A percentile compares a stretch with the other conserved stretches of the same genome.
Conservation (phyloP, 1,139 yeast species). For the Geotrichum candidum region DNA sequence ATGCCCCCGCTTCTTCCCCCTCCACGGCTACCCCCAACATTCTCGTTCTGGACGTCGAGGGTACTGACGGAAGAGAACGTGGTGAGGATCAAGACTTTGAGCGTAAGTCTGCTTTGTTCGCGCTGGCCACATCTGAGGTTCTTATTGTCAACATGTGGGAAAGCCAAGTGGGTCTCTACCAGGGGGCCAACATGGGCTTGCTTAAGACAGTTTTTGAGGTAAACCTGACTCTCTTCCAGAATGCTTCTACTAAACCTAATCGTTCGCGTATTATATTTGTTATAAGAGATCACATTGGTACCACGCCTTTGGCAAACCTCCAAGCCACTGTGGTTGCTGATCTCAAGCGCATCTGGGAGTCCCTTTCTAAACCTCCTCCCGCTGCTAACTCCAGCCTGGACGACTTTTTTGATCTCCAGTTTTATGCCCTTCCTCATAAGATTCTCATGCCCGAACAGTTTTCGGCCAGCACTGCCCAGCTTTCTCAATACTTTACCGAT, state of each 20-base stretch:
- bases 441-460: slow-evolving; percentile 73
- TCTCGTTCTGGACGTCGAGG: slow-evolving; percentile 94
- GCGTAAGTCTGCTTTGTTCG: slow-evolving; percentile 91
- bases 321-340: slow-evolving; percentile 64
- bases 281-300: slow-evolving; percentile 85
- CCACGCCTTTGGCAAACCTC: slow-evolving; percentile 72
- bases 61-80: slow-evolving; percentile 95
- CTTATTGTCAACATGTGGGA: slow-evolving; percentile 94
- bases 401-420: slow-evolving; percentile 81
- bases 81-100: slow-evolving; percentile 99
- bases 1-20: neutral
- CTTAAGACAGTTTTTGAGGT: slow-evolving; percentile 95
- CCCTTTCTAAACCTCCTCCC: slow-evolving; percentile 58
- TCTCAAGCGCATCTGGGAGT: slow-evolving; percentile 70
- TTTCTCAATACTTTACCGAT: slow-evolving; percentile 54
- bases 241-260: slow-evolving; percentile 35
- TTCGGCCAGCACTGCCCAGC: slow-evolving; percentile 49
- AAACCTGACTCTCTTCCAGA: slow-evolving; percentile 70
- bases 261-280: slow-evolving; percentile 79
- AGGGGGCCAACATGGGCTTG: slow-evolving; percentile 95
- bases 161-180: slow-evolving; percentile 91
- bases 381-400: slow-evolving; percentile 46
- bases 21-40: slow-evolving; percentile 31
- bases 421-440: slow-evolving; percentile 81
- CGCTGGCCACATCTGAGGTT: slow-evolving; percentile 85